Evolutionary conservation across 1,139 yeast genomes (phyloP), one percentile per base, ranked within the genome.

Genomic region (Debaryomyces fabryi): DNA sequence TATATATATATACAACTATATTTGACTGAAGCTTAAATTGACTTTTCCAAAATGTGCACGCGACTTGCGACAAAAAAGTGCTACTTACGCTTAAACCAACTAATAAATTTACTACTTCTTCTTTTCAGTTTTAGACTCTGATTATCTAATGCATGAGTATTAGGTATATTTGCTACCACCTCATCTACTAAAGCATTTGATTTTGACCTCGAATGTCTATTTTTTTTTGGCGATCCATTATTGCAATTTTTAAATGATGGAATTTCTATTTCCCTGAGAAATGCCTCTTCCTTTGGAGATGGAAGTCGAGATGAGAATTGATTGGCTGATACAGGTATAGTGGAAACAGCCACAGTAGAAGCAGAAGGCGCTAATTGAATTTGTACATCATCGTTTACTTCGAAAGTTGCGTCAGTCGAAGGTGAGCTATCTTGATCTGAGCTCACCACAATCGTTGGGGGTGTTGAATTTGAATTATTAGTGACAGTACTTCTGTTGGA

Each of bases 341-440:
- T 35, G 1, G 35, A 16, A 13, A 16, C 33, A 6, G 23, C 7
- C 12, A 9, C 29, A 12, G 23, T 21, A 20, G 34, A 13, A 23
- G 16, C 18, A 2, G 40, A 23, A 12, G 44, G 38, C 10, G 40
- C 20, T 32, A 13, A 13, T 6, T 12, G 36, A 1, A 21, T 30
- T 35, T 20, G 38, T 10, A 20, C 25, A 8, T 44, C 48, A 29
- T 54, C 55, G 10, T 53, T 60, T 23, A 56, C 57, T 30, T 51
- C 58, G 48, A 58, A 58, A 6, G 67, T 56, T 7, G 62, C 53
- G 48, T 59, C 51, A 3, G 64, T 58, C 18, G 67, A 56, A 13
- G 62, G 58, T 6, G 65, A 55, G 4, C 47, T 55, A 29, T 56
- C 65, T 10, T 47, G 46, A 16, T 60, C 62, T 20, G 54, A 49